Evolutionary conservation across 164 flowering plant species (phyloP), one percentile per base, ranked within the genome.

Genomic region (Nymphaea thermarum): DNA sequence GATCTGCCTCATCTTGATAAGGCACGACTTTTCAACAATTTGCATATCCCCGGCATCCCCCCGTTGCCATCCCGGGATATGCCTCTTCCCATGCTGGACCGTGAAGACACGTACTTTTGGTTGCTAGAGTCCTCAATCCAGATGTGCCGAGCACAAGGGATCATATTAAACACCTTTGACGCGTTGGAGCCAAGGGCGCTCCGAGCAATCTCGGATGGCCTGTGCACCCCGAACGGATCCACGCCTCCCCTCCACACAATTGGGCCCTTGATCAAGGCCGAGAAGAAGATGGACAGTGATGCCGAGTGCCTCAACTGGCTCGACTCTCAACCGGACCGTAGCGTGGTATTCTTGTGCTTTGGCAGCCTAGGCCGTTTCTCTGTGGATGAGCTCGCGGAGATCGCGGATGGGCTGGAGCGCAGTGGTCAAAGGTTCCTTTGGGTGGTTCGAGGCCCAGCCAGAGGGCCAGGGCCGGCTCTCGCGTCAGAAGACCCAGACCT

Each of bases 331-430:
- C 83, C 85, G 2, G 69, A 68, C 6, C 14, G 68, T 6, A 78
- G 84, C 36, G 85, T 84, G 2, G 74, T 84, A 41, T 84, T 73
- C 61, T 36, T 84, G 62, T 75, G 82, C 25, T 82, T 84, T 55
- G 85, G 85, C 2, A 84, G 87, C 72, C 18, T 67, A 65, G 82
- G 82, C 0, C 4, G 69, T 51, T 76, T 82, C 12, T 67, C 77
- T 1, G 59, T 5, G 17, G 71, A 53, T 18, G 85, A 84, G 42
- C 66, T 79, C 67, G 68, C 57, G 44, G 87, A 82, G 67, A 76
- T 84, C 0, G 87, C 84, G 0, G 41, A 63, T 3, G 85, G 85
- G 64, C 70, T 84, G 65, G 85, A 84, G 72, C 74, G 43, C 11
- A 79, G 82, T 63, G 80, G 76, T 36, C 66, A 72, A 43, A 62